Base-by-base conservation (phyloP, 1,139 yeast genomes). In the Geotrichum cucujoidarum region DNA sequence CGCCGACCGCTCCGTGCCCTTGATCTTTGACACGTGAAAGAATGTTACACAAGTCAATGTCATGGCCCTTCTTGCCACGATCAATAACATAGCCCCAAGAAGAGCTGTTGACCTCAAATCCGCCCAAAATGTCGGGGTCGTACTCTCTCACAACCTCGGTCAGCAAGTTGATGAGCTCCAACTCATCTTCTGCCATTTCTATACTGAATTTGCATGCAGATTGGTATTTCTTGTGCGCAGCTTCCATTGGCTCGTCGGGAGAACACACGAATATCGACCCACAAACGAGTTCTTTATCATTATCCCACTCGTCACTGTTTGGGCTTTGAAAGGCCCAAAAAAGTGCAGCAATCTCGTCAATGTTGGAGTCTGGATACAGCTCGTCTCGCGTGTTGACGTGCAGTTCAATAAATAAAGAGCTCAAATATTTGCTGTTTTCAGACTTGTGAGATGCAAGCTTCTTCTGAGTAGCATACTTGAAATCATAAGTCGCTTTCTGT, bases 61-160 rank as follows among this genome's bases (percentile, higher is more conserved):
- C 77, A 57, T 72, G 72, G 1, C 63, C 66, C 0, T 54, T 57
- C 24, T 71, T 62, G 50, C 79, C 77, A 36, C 98, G 65, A 51
- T 86, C 95, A 34, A 86, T 73, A 0, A 90, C 50, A 59, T 86
- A 92, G 0, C 98, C 97, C 97, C 97, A 90, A 0, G 97, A 87
- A 1, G 76, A 60, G 1, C 82, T 70, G 58, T 88, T 86, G 8
- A 88, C 75, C 60, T 92, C 98, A 62, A 77, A 92, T 0, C 97
- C 97, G 0, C 88, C 74, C 6, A 94, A 61, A 34, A 92, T 78
- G 62, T 92, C 98, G 0, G 98, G 97, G 60, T 92, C 97, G 47
- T 79, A 73, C 2, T 69, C 57, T 24, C 79, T 74, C 0, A 87
- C 80, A n/a, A 83, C 53, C 1, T 73, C 70, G 0, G 81, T 65